Evolutionary conservation across 306 rosid genomes (phyloP).

Genomic region (Rosa rugosa): DNA sequence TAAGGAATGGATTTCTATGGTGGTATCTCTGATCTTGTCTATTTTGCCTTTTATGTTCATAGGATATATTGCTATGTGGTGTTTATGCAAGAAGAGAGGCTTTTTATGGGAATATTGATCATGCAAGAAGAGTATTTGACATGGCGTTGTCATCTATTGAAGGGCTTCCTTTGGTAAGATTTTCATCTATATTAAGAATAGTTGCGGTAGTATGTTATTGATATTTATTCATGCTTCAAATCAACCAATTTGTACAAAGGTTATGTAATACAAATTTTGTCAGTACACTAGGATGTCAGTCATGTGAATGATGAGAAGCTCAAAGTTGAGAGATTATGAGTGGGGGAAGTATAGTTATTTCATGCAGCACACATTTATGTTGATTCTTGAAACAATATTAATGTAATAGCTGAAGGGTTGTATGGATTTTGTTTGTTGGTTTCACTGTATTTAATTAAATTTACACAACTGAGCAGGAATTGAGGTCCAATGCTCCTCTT

Average conservation of each 20-base stretch:
- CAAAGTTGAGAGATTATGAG: background rate
- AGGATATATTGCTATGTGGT: conserved; percentile 92
- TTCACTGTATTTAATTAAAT: conserved; percentile 12
- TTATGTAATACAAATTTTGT: background rate
- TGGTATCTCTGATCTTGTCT: background rate
- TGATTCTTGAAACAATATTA: background rate
- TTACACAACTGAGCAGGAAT: conserved; percentile 52
- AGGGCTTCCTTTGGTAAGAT: conserved; percentile 73
- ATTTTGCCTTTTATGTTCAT: conserved; percentile 25
- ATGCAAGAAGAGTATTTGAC: conserved; percentile 92
- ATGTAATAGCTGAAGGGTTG: background rate
- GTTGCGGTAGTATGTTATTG: background rate
- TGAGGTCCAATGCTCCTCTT: conserved; percentile 62
- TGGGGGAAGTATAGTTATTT: background rate
- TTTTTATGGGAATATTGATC: conserved; percentile 68
- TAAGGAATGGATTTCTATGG: background rate
- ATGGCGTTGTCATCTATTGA: conserved; percentile 83
- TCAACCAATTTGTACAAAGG: background rate
- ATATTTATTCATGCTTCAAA: background rate
- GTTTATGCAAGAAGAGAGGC: conserved; percentile 94
- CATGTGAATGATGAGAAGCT: background rate
- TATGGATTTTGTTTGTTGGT: background rate
- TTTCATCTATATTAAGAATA: conserved; percentile 15
- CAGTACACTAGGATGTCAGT: background rate
- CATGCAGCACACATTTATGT: background rate